Base-by-base conservation (phyloP, 768 basidiomycete genomes). In the Cyathus striatus region DNA sequence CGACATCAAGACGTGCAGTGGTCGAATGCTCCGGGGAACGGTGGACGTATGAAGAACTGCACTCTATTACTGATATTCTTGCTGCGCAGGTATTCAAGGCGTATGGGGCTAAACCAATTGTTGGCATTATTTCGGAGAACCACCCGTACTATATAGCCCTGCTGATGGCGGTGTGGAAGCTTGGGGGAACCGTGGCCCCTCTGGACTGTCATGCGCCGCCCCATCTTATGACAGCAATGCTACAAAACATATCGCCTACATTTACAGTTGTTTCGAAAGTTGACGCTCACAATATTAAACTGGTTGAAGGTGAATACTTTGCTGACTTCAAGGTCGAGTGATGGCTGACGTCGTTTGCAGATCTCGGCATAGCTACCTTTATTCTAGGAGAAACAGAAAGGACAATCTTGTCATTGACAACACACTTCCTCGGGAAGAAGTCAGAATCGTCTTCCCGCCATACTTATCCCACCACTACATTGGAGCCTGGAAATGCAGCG, bases 81-180 rank as follows among this genome's bases (percentile, higher is more conserved):
- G 63, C 64, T 14, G 40, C 55, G 14, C 55, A 59, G 7, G 40
- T 66, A 22, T 38, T 55, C 38, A 44, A 48, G 9, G 46, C 39
- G 18, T 56, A 58, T 42, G 60, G 62, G 6, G 22, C 42, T 17
- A 57, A 57, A 33, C 63, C 61, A 3, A 51, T 53, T 6, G 54
- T 66, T n/a, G 63, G 61, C 13, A 50, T 64, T 33, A 46, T 66
- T 26, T 53, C 58, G 44, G 64, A 66, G 45, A 66, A 66, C 39
- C 59, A 62, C 23, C 64, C 64, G 0, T 66, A 61, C 38, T 51
- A 55, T 2, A 41, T 63, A 27, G 64, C 60, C n/a, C 48, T 51
- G 7, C 38, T 59, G 7, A 39, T 66, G 26, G 64, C 64, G 2
- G 56, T 53, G 23, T 66, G 64, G 64, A 66, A 66, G 44, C 50